phyloP scores from a whole-genome alignment of 1,284 basidiomycete genomes.

The Ceratobasidium sp. region DNA sequence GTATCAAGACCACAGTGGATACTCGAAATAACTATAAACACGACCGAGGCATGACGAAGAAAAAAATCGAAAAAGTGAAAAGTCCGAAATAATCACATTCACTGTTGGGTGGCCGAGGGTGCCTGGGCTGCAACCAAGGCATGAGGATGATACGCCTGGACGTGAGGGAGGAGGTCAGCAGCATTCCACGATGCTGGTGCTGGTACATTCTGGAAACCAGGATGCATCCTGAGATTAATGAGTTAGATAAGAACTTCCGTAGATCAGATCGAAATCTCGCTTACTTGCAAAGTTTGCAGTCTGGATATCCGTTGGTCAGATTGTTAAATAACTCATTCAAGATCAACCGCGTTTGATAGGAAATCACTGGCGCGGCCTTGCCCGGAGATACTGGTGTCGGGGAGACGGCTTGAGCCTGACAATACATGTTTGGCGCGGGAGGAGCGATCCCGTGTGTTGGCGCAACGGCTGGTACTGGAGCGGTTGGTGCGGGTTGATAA shows the following conservation, averaged over 20 bases:
- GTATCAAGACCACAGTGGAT: slow-evolving; percentile 12
- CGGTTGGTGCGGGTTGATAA: too few species aligned
- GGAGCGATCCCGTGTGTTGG: background rate
- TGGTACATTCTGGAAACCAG: background rate
- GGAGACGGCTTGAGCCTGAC: background rate
- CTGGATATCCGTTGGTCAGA: slow-evolving; percentile 1
- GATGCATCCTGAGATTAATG: background rate
- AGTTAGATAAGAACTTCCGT: background rate
- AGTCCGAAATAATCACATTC: background rate
- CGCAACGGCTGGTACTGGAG: background rate
- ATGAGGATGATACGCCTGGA: slow-evolving; percentile 10
- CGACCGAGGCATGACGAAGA: background rate
- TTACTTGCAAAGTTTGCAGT: slow-evolving; percentile 36
- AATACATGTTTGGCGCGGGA: too few species aligned
- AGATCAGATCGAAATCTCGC: background rate
- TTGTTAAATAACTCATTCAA: slow-evolving; percentile 1
- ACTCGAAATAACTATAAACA: slow-evolving; percentile 1
- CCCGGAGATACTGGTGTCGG: background rate
- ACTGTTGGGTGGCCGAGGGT: too few species aligned
- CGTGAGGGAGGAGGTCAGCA: slow-evolving; percentile 10
- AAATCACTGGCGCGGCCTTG: background rate
- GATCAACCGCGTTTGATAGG: background rate
- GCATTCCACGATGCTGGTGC: background rate
- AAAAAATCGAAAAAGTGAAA: background rate
- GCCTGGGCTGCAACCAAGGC: too few species aligned